phyloP scores from a whole-genome alignment of 306 rosid species.

The Albizia julibrissin region DNA sequence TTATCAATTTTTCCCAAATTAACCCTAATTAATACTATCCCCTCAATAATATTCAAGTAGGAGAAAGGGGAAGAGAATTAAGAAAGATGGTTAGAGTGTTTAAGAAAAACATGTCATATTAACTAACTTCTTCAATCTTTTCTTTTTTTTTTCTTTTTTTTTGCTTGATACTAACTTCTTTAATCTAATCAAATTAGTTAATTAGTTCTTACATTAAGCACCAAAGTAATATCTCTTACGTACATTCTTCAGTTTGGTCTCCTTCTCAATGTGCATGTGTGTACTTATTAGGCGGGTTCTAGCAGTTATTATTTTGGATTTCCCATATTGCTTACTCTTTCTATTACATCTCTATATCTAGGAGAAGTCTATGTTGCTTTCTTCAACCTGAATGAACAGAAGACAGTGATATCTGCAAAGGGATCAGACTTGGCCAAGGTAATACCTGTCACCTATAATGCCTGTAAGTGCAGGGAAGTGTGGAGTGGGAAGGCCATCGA shows the following conservation, averaged over 20 bases:
- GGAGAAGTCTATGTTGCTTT: constrained; percentile 79
- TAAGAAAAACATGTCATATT: too few relatives aligned
- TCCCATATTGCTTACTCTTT: constrained; percentile 17
- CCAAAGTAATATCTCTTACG: too few relatives aligned
- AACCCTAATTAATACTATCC: too few relatives aligned
- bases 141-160: too few relatives aligned
- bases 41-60: too few relatives aligned
- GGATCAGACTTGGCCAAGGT: constrained; percentile 58
- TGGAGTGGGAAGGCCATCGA: constrained; percentile 57
- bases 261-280: background rate
- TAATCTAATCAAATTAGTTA: too few relatives aligned
- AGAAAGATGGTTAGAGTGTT: too few relatives aligned
- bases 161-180: too few relatives aligned
- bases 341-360: constrained; percentile 26
- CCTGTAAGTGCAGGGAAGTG: constrained; percentile 61
- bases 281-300: background rate
- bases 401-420: constrained; percentile 49
- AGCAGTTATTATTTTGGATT: background rate
- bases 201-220: too few relatives aligned
- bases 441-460: constrained; percentile 46
- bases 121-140: too few relatives aligned
- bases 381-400: constrained; percentile 63
- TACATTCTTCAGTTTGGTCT: background rate
- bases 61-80: too few relatives aligned
- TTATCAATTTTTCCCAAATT: too few relatives aligned